These are phyloP conservation scores for Trichodelitschia bisporula DNA, from an alignment of 495 filamentous ascomycete genomes.

Conservation along the genomic window DNA sequence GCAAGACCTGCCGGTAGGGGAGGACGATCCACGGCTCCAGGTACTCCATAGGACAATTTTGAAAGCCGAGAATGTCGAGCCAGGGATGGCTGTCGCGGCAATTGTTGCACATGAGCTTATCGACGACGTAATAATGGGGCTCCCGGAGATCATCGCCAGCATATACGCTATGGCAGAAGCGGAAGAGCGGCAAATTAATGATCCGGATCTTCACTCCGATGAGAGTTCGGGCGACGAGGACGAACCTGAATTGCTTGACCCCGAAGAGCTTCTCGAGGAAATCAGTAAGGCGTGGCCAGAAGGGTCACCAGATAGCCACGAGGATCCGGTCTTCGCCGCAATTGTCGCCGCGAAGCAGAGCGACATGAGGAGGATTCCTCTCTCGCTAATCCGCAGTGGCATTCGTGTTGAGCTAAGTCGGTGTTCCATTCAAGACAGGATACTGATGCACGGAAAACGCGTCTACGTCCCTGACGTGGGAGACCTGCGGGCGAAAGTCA, in stretches of 20 bases:
- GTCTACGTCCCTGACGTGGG: background rate
- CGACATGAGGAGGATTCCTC: background rate
- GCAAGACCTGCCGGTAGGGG: slow-evolving; percentile 3
- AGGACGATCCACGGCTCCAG: background rate
- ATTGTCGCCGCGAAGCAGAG: too few relatives aligned
- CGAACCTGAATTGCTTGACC: background rate
- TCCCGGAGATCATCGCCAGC: background rate
- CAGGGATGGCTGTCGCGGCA: background rate
- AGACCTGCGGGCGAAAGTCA: background rate
- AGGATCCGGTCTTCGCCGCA: too few relatives aligned
- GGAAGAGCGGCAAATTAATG: slow-evolving; percentile 1
- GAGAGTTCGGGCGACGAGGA: background rate
- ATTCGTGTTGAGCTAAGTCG: too few relatives aligned
- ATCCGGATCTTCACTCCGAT: background rate
- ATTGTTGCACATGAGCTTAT: too few relatives aligned
- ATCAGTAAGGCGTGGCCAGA: too few relatives aligned
- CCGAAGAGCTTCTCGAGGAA: background rate
- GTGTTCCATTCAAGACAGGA: too few relatives aligned
- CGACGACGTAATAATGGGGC: too few relatives aligned
- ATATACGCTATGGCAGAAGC: background rate
- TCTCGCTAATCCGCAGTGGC: background rate
- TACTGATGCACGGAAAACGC: background rate
- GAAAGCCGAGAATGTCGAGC: background rate
- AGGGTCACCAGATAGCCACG: too few relatives aligned
- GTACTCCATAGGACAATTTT: background rate